phyloP scores from a whole-genome alignment of 2,329 filamentous ascomycete genomes.

The Fusarium ramigenum region DNA sequence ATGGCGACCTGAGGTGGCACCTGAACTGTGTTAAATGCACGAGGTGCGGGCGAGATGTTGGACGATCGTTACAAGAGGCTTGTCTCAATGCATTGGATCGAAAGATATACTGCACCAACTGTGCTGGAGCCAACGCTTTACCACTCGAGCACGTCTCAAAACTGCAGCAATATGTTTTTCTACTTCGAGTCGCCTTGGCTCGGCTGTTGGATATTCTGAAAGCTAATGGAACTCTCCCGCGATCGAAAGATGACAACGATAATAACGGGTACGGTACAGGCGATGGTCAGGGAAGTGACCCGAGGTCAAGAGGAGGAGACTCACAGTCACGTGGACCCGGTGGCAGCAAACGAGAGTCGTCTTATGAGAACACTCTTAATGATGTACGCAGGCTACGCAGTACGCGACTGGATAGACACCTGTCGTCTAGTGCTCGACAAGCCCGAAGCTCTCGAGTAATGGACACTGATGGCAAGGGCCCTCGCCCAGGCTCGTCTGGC shows the following conservation, averaged over 20 bases:
- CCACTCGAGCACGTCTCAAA: constrained; percentile 80
- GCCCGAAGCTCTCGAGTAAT: constrained; percentile 92
- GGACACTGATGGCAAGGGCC: constrained; percentile 69
- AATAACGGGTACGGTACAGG: constrained; percentile 35
- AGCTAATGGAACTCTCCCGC: constrained; percentile 81
- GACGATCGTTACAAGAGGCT: constrained; percentile 73
- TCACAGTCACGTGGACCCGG: constrained; percentile 29
- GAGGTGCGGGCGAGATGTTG: constrained; percentile 71
- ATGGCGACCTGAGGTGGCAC: constrained; percentile 83
- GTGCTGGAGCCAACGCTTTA: constrained; percentile 63
- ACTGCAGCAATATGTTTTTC: constrained; percentile 92
- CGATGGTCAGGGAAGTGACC: constrained; percentile 61
- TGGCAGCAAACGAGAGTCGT: constrained; percentile 67
- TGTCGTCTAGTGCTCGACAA: constrained; percentile 92
- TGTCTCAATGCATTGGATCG: constrained; percentile 74
- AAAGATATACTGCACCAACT: constrained; percentile 76
- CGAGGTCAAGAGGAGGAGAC: constrained; percentile 54
- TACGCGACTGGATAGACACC: constrained; percentile 90
- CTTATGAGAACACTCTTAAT: constrained; percentile 94
- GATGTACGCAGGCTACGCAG: constrained; percentile 93
- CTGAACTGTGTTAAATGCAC: constrained; percentile 82
- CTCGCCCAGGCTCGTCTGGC: constrained; percentile 78
- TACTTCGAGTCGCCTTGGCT: constrained; percentile 90
- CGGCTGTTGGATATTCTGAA: constrained; percentile 87
- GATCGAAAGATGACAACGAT: constrained; percentile 76